Percentiles rank a stretch among this genome's conserved stretches.
Conservation (phyloP, 2,329 filamentous ascomycete genomes). For the Colletotrichum sp. region DNA sequence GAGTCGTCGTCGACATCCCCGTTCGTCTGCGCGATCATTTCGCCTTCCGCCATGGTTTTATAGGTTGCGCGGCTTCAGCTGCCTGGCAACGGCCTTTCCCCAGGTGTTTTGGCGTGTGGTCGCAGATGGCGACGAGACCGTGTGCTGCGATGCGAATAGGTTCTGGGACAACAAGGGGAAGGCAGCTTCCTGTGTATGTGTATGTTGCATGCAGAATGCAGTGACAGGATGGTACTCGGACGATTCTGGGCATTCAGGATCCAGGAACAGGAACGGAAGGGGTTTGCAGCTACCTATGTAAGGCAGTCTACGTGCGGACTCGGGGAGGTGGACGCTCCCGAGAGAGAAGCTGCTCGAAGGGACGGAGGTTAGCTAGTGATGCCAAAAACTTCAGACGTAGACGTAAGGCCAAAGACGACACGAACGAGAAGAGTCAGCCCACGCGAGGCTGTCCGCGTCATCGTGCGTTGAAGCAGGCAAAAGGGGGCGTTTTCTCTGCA, state of each 20-base stretch:
- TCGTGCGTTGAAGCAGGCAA: background rate
- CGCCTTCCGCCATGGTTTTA: background rate
- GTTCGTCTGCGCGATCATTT: background rate
- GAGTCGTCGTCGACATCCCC: background rate
- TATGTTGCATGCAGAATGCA: background rate
- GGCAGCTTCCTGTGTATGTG: background rate
- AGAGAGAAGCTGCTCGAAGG: constrained; percentile 15
- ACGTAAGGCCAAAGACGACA: background rate
- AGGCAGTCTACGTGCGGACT: constrained; percentile 5
- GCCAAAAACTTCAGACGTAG: background rate
- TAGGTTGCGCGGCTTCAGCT: background rate
- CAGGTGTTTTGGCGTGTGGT: background rate
- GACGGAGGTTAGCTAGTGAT: background rate
- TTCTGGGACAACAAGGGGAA: background rate
- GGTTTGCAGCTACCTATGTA: background rate
- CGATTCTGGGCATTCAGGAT: background rate
- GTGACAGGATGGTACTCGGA: background rate
- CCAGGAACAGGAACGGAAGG: background rate
- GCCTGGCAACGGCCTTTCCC: background rate
- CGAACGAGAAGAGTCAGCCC: background rate
- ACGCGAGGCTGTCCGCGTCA: constrained; percentile 1
- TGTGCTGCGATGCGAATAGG: background rate
- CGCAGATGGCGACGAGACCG: background rate
- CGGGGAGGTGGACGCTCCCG: constrained; percentile 15
- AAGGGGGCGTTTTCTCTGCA: constrained; percentile 5